These are phyloP conservation scores for Ascochyta viciae-villosae DNA, from an alignment of 2,329 filamentous ascomycete species.

Conservation along the genomic window DNA sequence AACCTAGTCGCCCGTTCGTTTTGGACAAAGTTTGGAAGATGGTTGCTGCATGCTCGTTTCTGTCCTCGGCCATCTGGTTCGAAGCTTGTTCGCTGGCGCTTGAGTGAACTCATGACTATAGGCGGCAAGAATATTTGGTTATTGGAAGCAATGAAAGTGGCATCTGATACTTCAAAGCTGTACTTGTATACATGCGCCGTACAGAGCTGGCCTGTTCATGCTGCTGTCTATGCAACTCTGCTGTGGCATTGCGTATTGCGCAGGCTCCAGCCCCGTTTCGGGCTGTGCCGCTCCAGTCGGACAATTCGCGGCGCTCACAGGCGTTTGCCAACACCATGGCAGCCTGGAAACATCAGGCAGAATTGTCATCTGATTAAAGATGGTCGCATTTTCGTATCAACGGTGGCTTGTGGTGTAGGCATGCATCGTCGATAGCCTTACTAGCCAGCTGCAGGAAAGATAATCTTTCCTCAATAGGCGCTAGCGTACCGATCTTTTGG, in stretches of 20 bases:
- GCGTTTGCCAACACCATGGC: not conserved
- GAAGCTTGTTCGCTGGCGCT: conserved; percentile 5
- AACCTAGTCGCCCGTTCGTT: not conserved
- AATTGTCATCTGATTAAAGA: not conserved
- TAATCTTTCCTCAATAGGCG: not conserved
- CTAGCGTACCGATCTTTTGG: conserved; percentile 2
- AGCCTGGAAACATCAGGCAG: not conserved
- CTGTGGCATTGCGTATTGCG: not conserved
- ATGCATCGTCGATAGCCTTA: not conserved
- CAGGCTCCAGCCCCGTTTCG: conserved; percentile 7
- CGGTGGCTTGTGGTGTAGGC: not conserved
- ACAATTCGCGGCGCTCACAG: not conserved
- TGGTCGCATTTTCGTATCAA: not conserved
- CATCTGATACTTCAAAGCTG: not conserved
- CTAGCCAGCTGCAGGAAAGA: conserved; percentile 1
- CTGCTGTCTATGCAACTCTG: not conserved
- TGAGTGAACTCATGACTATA: conserved; percentile 1
- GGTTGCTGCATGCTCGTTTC: conserved; percentile 14
- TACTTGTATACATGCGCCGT: conserved; percentile 16
- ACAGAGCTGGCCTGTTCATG: conserved; percentile 7
- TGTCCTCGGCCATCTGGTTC: not conserved
- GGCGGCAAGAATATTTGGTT: not conserved
- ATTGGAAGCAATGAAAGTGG: not conserved
- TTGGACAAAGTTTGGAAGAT: not conserved
- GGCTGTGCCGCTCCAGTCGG: conserved; percentile 7